Conservation (phyloP, 208 protist species). For the Sergeia podlipaevii region DNA sequence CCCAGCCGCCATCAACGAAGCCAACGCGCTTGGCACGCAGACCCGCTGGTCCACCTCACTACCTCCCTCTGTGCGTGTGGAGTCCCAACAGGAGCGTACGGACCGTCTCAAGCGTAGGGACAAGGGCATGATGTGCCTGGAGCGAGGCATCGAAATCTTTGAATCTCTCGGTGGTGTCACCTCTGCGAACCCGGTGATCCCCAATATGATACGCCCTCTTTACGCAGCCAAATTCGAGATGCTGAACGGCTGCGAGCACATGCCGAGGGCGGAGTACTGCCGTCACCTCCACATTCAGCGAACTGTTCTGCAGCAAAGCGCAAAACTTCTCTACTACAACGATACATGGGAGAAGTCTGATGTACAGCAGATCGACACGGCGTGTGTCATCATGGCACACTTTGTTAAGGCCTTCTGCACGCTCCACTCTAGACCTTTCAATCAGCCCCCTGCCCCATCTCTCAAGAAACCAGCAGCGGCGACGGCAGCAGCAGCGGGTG, state of each 20-base stretch:
- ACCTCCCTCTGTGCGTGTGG: neutral
- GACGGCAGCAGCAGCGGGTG: conserved; percentile 1
- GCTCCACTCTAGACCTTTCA: conserved; percentile 59
- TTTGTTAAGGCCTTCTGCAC: conserved; percentile 78
- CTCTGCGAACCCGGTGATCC: conserved; percentile 18
- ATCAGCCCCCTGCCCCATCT: conserved; percentile 13
- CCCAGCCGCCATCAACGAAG: too few species aligned
- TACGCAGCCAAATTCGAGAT: conserved; percentile 79
- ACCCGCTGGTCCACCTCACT: neutral
- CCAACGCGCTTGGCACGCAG: too few species aligned
- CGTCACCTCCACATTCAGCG: conserved; percentile 49
- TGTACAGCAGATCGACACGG: conserved; percentile 63
- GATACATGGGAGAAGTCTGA: conserved; percentile 63
- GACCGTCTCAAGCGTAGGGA: conserved; percentile 38
- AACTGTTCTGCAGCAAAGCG: conserved; percentile 53
- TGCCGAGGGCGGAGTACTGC: conserved; percentile 54
- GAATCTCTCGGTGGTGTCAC: conserved; percentile 43
- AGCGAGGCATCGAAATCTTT: conserved; percentile 76
- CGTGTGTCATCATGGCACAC: conserved; percentile 66
- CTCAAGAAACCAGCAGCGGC: neutral
- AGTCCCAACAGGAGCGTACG: neutral
- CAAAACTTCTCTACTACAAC: conserved; percentile 66
- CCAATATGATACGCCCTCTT: conserved; percentile 44
- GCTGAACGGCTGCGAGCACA: conserved; percentile 66
- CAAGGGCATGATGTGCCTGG: conserved; percentile 48